These are phyloP conservation scores for Aaosphaeria arxii DNA, from an alignment of 2,329 filamentous ascomycete genomes.

Conservation along the genomic window DNA sequence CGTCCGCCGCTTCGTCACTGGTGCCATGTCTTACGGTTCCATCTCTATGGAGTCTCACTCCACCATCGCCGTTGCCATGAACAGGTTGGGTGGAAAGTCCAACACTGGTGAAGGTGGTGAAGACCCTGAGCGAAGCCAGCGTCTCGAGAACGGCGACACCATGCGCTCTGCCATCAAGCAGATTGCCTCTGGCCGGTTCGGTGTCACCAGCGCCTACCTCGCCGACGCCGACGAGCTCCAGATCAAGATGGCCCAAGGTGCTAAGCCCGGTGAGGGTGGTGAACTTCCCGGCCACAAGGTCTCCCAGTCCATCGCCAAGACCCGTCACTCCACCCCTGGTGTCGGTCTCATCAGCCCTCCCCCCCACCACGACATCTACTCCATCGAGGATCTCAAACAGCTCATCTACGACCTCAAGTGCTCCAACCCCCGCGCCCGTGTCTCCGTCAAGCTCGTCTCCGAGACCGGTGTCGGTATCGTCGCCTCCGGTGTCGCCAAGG, in stretches of 20 bases:
- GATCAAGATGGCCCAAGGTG: conserved; percentile 99
- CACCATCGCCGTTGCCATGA: conserved; percentile 94
- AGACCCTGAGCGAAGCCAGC: conserved; percentile 83
- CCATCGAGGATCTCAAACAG: conserved; percentile 96
- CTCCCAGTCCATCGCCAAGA: conserved; percentile 87
- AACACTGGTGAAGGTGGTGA: conserved; percentile 98
- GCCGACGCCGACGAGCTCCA: conserved; percentile 94
- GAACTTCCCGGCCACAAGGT: conserved; percentile 97
- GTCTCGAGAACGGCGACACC: conserved; percentile 86
- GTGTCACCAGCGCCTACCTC: conserved; percentile 91
- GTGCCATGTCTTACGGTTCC: conserved; percentile 97
- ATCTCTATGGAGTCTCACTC: conserved; percentile 99
- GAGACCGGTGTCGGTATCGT: conserved; percentile 98
- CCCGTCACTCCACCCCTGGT: conserved; percentile 91
- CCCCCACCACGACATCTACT: conserved; percentile 97
- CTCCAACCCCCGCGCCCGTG: conserved; percentile 84
- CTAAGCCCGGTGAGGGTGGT: conserved; percentile 96
- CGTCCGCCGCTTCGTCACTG: conserved; percentile 91
- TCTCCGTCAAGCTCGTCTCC: conserved; percentile 96
- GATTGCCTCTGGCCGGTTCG: conserved; percentile 92
- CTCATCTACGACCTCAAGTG: conserved; percentile 97
- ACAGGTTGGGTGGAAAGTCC: conserved; percentile 91
- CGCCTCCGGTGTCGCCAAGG: conserved; percentile 94
- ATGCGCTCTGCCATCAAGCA: conserved; percentile 99
- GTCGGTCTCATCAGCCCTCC: conserved; percentile 95